phyloP scores from a whole-genome alignment of 768 basidiomycete genomes.

The Dioszegia hungarica region DNA sequence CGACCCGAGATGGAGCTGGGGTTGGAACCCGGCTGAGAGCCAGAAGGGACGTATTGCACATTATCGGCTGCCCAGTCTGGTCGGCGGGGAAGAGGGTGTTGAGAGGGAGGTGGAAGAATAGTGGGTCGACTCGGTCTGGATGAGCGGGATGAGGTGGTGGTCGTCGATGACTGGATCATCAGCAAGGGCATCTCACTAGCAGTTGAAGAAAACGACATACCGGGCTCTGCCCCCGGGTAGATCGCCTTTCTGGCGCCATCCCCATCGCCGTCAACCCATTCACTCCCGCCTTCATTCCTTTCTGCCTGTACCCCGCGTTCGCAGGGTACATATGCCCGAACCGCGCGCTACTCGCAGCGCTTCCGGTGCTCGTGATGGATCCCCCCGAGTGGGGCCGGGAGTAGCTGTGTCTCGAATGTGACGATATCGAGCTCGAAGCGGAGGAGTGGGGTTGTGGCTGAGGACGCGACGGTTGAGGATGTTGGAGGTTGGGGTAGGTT shows the following conservation, averaged over 20 bases:
- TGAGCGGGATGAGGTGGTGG: conserved; percentile 35
- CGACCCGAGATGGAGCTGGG: too few species aligned
- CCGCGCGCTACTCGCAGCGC: conserved; percentile 37
- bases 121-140: conserved; percentile 31
- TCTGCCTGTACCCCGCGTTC: conserved; percentile 25
- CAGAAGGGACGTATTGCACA: conserved; percentile 37
- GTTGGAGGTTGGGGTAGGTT: conserved; percentile 19
- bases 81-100: conserved; percentile 36
- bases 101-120: conserved; percentile 16
- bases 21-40: too few species aligned
- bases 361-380: conserved; percentile 36
- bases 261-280: conserved; percentile 30
- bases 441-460: conserved; percentile 32
- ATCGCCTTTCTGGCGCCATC: conserved; percentile 13
- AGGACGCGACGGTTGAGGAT: conserved; percentile 32
- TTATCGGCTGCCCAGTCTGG: conserved; percentile 43
- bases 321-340: conserved; percentile 38
- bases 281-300: conserved; percentile 26
- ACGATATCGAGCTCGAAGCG: conserved; percentile 38
- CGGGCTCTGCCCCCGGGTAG: conserved; percentile 35
- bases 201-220: conserved; percentile 15
- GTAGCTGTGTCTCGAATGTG: conserved; percentile 31
- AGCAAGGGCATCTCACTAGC: neutral
- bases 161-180: conserved; percentile 22
- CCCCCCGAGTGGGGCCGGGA: conserved; percentile 42